Percentiles rank a stretch among this genome's conserved stretches.
Evolutionary conservation across 768 basidiomycete species (phyloP).

Genomic region (Termitomyces sp.): DNA sequence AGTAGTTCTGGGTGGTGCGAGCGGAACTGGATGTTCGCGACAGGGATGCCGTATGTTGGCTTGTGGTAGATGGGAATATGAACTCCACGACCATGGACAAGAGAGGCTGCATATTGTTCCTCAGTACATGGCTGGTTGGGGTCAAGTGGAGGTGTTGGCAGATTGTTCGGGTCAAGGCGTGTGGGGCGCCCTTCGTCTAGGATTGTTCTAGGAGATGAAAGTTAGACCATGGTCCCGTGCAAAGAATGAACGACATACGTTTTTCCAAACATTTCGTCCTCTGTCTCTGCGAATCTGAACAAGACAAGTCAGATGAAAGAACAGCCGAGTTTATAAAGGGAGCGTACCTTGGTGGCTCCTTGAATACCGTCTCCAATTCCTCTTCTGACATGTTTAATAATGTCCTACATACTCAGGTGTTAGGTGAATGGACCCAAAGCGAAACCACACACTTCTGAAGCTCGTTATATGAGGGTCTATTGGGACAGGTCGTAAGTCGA

Average conservation of each 20-base stretch:
- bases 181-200: neutral
- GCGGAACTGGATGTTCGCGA: constrained; percentile 80
- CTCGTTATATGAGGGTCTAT: neutral
- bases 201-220: neutral
- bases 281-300: constrained; percentile 14
- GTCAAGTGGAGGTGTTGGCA: constrained; percentile 13
- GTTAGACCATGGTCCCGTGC: neutral
- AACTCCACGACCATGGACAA: constrained; percentile 60
- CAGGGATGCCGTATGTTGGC: constrained; percentile 66
- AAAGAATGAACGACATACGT: neutral
- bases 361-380: constrained; percentile 8
- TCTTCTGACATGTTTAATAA: constrained; percentile 6
- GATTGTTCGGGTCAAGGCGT: constrained; percentile 14
- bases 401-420: neutral
- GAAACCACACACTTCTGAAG: constrained; percentile 2
- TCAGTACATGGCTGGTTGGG: constrained; percentile 26
- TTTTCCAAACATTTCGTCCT: constrained; percentile 14
- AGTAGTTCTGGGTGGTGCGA: constrained; percentile 67
- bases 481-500: neutral
- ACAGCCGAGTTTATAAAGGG: neutral
- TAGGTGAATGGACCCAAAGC: neutral
- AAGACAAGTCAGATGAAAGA: neutral
- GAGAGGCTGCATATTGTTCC: constrained; percentile 46
- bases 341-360: constrained; percentile 11
- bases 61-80: constrained; percentile 54